These are phyloP conservation scores for Yarrowia alimentaria DNA, from an alignment of 805 yeast species.

Conservation along the genomic window DNA sequence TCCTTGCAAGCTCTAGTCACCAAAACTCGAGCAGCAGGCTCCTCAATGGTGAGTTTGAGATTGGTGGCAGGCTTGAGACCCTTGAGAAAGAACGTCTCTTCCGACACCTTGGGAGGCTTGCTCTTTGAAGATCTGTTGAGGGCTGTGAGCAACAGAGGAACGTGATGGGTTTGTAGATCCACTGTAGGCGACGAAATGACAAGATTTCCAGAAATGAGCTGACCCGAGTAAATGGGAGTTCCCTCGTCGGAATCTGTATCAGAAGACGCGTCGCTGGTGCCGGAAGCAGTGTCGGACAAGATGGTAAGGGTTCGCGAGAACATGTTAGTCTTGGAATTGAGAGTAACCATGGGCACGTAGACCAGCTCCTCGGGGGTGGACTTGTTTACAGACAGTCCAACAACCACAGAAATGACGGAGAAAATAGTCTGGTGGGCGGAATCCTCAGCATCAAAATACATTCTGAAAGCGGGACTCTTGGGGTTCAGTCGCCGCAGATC, in stretches of 20 bases:
- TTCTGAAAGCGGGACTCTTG: slow-evolving; percentile 43
- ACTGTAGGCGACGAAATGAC: slow-evolving; percentile 42
- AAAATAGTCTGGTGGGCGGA: slow-evolving; percentile 44
- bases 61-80: slow-evolving; percentile 35
- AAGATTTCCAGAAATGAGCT: slow-evolving; percentile 38
- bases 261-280: slow-evolving; percentile 2
- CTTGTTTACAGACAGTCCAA: slow-evolving; percentile 39
- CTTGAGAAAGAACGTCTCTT: slow-evolving; percentile 20
- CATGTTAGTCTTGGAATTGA: slow-evolving; percentile 40
- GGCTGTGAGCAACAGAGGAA: slow-evolving; percentile 38
- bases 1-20: slow-evolving; percentile 31
- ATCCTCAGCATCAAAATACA: slow-evolving; percentile 39
- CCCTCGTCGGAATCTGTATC: slow-evolving; percentile 13
- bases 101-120: slow-evolving; percentile 9
- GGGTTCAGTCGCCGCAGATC: slow-evolving; percentile 44
- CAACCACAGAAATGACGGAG: slow-evolving; percentile 39
- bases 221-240: slow-evolving; percentile 29
- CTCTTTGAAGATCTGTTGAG: slow-evolving; percentile 20
- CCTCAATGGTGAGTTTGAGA: slow-evolving; percentile 38
- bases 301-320: slow-evolving; percentile 40
- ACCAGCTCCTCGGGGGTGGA: slow-evolving; percentile 39
- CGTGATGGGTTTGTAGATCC: slow-evolving; percentile 41
- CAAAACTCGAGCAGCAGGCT: slow-evolving; percentile 39
- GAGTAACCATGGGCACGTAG: slow-evolving; percentile 42
- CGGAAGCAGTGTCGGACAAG: slow-evolving; percentile 34